phyloP scores from a whole-genome alignment of 2,329 filamentous ascomycete species.

The Helotiales sp. region DNA sequence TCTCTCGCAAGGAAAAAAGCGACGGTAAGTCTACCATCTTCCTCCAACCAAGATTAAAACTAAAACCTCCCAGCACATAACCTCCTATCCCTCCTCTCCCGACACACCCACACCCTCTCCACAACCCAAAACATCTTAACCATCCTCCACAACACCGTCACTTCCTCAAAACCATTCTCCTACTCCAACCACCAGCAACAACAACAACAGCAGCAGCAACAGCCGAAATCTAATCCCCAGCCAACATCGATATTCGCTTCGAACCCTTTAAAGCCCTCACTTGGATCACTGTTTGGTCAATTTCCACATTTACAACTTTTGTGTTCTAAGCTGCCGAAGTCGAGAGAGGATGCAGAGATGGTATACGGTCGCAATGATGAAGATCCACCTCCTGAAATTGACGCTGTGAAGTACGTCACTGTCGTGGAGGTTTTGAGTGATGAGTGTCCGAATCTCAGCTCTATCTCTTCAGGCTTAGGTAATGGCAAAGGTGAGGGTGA shows the following conservation, averaged over 20 bases:
- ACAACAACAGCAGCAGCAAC: background rate
- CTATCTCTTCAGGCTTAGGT: background rate
- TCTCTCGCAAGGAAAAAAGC: conserved; percentile 45
- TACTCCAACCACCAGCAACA: conserved; percentile 29
- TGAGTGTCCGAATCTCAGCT: conserved; percentile 23
- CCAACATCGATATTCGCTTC: conserved; percentile 25
- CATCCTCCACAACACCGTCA: conserved; percentile 54
- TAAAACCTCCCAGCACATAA: conserved; percentile 43
- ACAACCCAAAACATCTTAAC: conserved; percentile 47
- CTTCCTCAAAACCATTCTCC: conserved; percentile 42
- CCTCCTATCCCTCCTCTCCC: conserved; percentile 48
- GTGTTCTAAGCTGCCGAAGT: conserved; percentile 45
- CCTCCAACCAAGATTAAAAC: background rate
- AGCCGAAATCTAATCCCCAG: conserved; percentile 1
- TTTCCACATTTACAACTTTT: conserved; percentile 57
- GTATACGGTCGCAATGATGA: conserved; percentile 23
- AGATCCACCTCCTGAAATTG: background rate
- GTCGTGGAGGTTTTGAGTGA: conserved; percentile 34
- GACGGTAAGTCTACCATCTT: conserved; percentile 31
- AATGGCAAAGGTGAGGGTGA: background rate
- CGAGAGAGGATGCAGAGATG: conserved; percentile 41
- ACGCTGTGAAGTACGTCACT: conserved; percentile 17
- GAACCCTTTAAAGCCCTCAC: conserved; percentile 26
- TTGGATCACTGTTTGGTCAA: conserved; percentile 55
- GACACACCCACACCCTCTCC: conserved; percentile 47